phyloP scores from a whole-genome alignment of 805 yeast species.

The Lipomyces spencermartinsiae region DNA sequence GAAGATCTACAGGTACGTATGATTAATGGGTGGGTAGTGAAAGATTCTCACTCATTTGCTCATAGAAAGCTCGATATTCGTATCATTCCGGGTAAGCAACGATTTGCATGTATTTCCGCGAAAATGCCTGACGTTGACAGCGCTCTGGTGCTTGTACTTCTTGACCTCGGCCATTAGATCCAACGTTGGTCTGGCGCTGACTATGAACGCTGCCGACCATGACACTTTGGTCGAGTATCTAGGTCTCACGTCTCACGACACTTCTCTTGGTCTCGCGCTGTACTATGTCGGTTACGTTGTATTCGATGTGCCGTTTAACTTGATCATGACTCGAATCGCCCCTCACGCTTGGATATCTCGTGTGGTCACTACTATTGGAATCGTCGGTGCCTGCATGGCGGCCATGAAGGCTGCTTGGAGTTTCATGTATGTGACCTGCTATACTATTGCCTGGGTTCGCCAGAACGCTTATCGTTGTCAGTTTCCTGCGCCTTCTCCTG shows the following conservation, averaged over 20 bases:
- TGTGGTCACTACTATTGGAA: conserved; percentile 76
- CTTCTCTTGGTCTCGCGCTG: conserved; percentile 77
- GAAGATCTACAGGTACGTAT: conserved; percentile 22
- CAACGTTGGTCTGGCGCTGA: conserved; percentile 35
- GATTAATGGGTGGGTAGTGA: background rate
- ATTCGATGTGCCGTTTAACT: conserved; percentile 88
- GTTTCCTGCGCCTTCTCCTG: conserved; percentile 67
- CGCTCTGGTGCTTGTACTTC: conserved; percentile 74
- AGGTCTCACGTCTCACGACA: conserved; percentile 60
- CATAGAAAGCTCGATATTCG: conserved; percentile 62
- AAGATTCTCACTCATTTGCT: background rate
- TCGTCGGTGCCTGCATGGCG: conserved; percentile 76
- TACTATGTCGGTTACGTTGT: conserved; percentile 83
- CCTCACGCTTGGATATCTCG: conserved; percentile 88
- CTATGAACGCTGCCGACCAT: conserved; percentile 80
- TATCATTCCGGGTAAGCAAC: conserved; percentile 59
- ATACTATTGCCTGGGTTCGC: conserved; percentile 53
- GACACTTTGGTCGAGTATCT: conserved; percentile 69
- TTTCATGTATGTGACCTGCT: conserved; percentile 44
- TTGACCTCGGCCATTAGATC: conserved; percentile 74
- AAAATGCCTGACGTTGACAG: conserved; percentile 36
- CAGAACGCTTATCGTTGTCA: background rate
- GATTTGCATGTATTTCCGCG: background rate
- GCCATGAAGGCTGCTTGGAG: conserved; percentile 64
- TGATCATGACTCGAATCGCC: conserved; percentile 78